Evolutionary conservation across 805 yeast genomes (phyloP).

Genomic region (Saccharomycopsis schoenii): DNA sequence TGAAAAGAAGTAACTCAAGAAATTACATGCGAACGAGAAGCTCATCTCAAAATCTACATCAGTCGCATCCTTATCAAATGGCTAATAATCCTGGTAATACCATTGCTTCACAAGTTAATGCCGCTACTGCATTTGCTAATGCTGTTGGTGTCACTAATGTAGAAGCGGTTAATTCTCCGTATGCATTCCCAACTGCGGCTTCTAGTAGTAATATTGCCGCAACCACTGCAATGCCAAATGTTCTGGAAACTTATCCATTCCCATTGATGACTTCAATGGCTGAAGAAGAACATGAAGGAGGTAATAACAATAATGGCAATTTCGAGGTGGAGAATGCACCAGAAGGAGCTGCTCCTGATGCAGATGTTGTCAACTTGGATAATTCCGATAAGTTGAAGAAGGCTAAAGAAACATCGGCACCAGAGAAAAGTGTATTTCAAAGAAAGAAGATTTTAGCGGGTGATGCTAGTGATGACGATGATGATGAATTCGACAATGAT

Average conservation of each 20-base stretch:
- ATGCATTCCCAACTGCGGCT: constrained; percentile 70
- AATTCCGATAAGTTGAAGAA: background rate
- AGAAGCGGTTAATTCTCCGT: constrained; percentile 46
- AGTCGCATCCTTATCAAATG: background rate
- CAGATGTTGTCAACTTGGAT: background rate
- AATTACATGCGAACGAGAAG: constrained; percentile 11
- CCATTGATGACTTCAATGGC: constrained; percentile 35
- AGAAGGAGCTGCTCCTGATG: constrained; percentile 10
- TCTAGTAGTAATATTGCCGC: constrained; percentile 41
- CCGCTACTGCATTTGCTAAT: constrained; percentile 23
- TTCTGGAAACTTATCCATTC: constrained; percentile 35
- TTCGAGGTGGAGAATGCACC: constrained; percentile 23
- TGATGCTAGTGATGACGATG: constrained; percentile 4
- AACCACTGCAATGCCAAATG: constrained; percentile 26
- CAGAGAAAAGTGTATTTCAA: background rate
- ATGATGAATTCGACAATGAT: constrained; percentile 30
- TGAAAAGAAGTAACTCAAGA: constrained; percentile 22
- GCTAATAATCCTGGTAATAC: constrained; percentile 9
- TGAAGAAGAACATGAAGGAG: constrained; percentile 15
- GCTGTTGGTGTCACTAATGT: constrained; percentile 1
- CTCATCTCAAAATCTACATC: constrained; percentile 2
- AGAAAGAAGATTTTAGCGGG: background rate
- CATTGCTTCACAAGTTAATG: constrained; percentile 20
- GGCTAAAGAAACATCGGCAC: background rate
- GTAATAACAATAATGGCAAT: constrained; percentile 18